Percentiles rank a stretch among this genome's conserved stretches.
phyloP scores from a whole-genome alignment of 805 yeast genomes.

The Kregervanrija fluxuum region DNA sequence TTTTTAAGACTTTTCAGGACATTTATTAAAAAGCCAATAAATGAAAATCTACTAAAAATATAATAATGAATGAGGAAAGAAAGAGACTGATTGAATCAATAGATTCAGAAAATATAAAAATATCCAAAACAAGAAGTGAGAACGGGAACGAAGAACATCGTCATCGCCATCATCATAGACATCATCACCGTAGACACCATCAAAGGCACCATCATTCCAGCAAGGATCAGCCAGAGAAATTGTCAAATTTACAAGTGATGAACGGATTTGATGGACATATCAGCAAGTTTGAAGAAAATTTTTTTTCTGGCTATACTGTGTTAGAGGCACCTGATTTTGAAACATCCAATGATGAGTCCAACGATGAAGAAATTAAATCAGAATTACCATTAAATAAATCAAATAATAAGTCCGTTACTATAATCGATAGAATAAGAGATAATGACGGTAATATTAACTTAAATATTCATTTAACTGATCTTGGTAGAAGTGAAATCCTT shows the following conservation, averaged over 20 bases:
- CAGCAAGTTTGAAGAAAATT: not conserved
- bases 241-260: not conserved
- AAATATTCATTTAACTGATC: not conserved
- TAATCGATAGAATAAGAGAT: conserved; percentile 5
- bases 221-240: not conserved
- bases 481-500: not conserved
- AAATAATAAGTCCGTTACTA: no score
- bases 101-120: no score
- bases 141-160: not conserved
- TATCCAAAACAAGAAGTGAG: no score
- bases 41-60: no score
- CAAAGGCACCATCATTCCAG: conserved; percentile 3
- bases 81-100: no score
- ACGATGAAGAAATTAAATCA: not conserved
- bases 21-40: no score
- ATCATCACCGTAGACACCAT: conserved; percentile 2
- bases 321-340: conserved; percentile 21
- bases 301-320: conserved; percentile 13
- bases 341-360: conserved; percentile 15
- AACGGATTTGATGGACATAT: not conserved
- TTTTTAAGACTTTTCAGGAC: no score
- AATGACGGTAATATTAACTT: conserved; percentile 9
- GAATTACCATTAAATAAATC: not conserved
- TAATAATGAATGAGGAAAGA: no score
- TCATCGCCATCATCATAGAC: not conserved